Conservation (phyloP, 2,329 filamentous ascomycete species). For the Penicillium psychrosexuale region DNA sequence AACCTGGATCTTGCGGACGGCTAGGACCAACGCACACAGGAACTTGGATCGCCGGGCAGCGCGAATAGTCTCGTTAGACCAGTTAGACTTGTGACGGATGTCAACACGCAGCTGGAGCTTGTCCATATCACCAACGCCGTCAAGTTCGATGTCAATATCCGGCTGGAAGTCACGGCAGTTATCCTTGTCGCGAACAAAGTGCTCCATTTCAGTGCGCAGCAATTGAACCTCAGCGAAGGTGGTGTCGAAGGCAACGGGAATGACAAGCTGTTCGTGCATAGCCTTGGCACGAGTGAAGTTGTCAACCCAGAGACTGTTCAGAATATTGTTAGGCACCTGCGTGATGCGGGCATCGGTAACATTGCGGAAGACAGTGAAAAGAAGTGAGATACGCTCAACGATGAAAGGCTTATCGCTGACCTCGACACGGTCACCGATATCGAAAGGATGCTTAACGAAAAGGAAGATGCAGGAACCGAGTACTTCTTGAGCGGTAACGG, state of each 20-base stretch:
- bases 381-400: constrained; percentile 89
- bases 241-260: constrained; percentile 83
- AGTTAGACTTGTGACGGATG: constrained; percentile 90
- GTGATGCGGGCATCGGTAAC: constrained; percentile 76
- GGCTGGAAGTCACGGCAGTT: constrained; percentile 89
- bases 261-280: constrained; percentile 79
- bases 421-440: constrained; percentile 91
- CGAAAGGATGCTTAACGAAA: constrained; percentile 97
- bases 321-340: constrained; percentile 83
- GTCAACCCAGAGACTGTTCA: constrained; percentile 93
- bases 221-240: constrained; percentile 85
- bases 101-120: constrained; percentile 80
- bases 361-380: constrained; percentile 88
- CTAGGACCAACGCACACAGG: constrained; percentile 86
- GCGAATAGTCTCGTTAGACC: constrained; percentile 81
- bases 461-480: constrained; percentile 98
- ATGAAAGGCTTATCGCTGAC: constrained; percentile 66
- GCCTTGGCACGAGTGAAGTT: constrained; percentile 88
- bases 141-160: constrained; percentile 74
- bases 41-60: constrained; percentile 86
- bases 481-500: constrained; percentile 86
- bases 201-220: constrained; percentile 77
- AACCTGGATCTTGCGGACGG: constrained; percentile 83
- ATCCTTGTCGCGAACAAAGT: constrained; percentile 76
- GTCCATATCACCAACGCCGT: constrained; percentile 77